phyloP scores from a whole-genome alignment of 257 asterid species.

The Solanum stenotomum region DNA sequence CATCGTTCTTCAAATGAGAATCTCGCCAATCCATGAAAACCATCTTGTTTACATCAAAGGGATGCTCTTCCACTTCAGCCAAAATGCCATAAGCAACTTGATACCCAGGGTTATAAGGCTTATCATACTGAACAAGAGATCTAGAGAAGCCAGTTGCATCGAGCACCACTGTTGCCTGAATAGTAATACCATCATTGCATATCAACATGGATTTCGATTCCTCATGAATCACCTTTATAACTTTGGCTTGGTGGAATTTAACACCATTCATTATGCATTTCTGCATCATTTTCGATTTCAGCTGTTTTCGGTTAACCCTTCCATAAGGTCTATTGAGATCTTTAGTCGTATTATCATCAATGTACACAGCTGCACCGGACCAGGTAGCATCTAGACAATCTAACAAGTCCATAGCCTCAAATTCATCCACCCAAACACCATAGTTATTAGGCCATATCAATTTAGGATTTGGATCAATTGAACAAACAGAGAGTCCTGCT shows the following conservation, averaged over 20 bases:
- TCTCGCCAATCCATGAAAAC: conserved; percentile 99
- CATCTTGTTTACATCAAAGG: conserved; percentile 81
- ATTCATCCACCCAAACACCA: conserved; percentile 99
- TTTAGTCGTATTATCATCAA: conserved; percentile 51
- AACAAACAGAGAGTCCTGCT: conserved; percentile 92
- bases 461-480: conserved; percentile 81
- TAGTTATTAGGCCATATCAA: conserved; percentile 94
- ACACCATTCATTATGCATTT: conserved; percentile 87
- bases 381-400: conserved; percentile 94
- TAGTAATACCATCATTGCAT: conserved; percentile 82
- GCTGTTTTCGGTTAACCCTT: conserved; percentile 73
- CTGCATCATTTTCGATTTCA: conserved; percentile 92
- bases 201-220: conserved; percentile 68
- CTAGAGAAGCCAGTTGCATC: conserved; percentile 93
- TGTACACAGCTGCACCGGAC: conserved; percentile 74
- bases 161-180: conserved; percentile 81
- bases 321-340: conserved; percentile 85
- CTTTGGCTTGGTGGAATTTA: conserved; percentile 89
- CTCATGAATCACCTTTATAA: conserved; percentile 83
- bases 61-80: conserved; percentile 91
- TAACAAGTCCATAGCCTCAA: conserved; percentile 93
- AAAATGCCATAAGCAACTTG: conserved; percentile 95
- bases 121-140: conserved; percentile 77
- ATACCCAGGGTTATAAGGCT: conserved; percentile 93
- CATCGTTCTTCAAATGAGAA: conserved; percentile 51